Conservation (phyloP, 192 early-diverging fungal genomes). For the Coemansia sp. region DNA sequence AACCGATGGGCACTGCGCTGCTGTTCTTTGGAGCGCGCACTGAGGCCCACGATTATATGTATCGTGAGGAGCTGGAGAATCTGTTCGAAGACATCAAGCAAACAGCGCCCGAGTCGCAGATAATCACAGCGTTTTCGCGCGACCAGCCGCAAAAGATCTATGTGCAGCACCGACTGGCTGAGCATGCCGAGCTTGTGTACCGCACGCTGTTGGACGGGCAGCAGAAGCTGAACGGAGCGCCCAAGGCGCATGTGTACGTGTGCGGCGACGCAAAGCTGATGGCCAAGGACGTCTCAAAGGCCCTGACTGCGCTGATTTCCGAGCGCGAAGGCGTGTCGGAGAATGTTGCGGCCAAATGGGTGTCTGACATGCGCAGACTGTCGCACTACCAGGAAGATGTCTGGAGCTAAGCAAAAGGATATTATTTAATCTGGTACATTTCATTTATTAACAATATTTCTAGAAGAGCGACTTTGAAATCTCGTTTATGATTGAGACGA, state of each 20-base stretch:
- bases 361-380: slow-evolving; percentile 76
- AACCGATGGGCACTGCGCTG: slow-evolving; percentile 70
- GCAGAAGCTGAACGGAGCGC: slow-evolving; percentile 40
- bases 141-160: slow-evolving; percentile 85
- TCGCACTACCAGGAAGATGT: slow-evolving; percentile 95
- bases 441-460: neutral
- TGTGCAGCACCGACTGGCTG: slow-evolving; percentile 86
- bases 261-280: slow-evolving; percentile 97
- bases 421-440: neutral
- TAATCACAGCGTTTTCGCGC: slow-evolving; percentile 91
- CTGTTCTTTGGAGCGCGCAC: slow-evolving; percentile 95
- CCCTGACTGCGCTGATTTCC: slow-evolving; percentile 66
- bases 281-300: slow-evolving; percentile 84
- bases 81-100: slow-evolving; percentile 60
- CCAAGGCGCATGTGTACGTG: slow-evolving; percentile 77
- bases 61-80: slow-evolving; percentile 73
- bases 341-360: slow-evolving; percentile 68
- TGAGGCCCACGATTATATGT: slow-evolving; percentile 84
- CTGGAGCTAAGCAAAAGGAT: slow-evolving; percentile 64
- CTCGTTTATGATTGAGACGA: neutral
- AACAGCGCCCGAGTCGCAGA: slow-evolving; percentile 55
- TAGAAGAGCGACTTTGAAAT: neutral
- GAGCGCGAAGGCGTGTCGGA: slow-evolving; percentile 61
- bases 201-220: slow-evolving; percentile 67
- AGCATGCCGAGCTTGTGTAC: slow-evolving; percentile 77